Base-by-base conservation (phyloP, 2,329 filamentous ascomycete genomes). In the Fusarium sacchari region DNA sequence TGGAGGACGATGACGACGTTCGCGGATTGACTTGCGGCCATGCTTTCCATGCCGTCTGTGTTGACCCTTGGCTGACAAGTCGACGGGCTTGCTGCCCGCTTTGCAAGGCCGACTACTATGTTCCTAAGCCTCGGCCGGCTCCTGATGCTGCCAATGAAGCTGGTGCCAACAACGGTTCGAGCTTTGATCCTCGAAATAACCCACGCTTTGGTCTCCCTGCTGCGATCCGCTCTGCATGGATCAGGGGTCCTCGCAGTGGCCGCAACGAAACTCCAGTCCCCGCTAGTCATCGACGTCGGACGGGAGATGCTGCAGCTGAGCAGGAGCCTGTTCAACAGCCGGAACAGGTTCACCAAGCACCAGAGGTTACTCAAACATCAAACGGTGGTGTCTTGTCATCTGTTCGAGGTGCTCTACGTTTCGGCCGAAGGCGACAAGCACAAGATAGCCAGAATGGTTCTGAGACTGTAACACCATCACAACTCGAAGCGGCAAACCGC, bases 71-170 rank as follows among this genome's bases (percentile, higher is more conserved):
- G 96, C 85, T 99, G 72, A 99, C 96, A 15, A 95, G 93, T 79
- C 91, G 96, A 72, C 92, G 96, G 74, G 96, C 96, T 32, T 98
- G 96, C 85, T 99, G 96, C 81, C 96, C 96, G 11, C 91, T 99
- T 12, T 99, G 96, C 87, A 99, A 99, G 84, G 94, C 96, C 44
- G 96, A 99, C 80, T 99, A 98, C 82, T 98, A 97, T 82, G 92
- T 94, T 6, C 96, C 96, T 0, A 98, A 98, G 83, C 94, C 95
- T 57, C 93, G 94, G 22, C 87, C 93, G 7, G 80, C 82, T 15
- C 82, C 84, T 17, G 82, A 84, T 20, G 85, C 62, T 28, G 36
- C 58, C 18, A 75, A 86, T 39, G 82, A 83, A 30, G 83, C 82
- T 18, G 80, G 81, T 18, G 63, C 69, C 39, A 76, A 72, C 60